phyloP scores from a whole-genome alignment of 2,329 filamentous ascomycete genomes.

The Cercospora zeae-maydis region DNA sequence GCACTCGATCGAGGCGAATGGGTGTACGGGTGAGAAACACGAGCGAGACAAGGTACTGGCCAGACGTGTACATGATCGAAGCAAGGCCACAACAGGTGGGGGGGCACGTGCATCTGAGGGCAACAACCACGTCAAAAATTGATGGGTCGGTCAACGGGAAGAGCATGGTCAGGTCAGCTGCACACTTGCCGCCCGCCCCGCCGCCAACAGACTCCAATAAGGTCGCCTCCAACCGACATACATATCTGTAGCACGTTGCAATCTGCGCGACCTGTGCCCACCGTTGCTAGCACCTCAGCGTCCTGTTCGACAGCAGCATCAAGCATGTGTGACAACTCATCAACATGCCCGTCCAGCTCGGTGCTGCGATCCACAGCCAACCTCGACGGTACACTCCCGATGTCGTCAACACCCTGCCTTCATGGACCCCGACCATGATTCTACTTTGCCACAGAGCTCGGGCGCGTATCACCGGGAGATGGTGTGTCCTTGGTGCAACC shows the following conservation, averaged over 20 bases:
- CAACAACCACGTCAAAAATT: neutral
- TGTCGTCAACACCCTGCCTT: neutral
- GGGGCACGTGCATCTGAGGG: neutral
- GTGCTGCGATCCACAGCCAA: neutral
- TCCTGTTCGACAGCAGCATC: neutral
- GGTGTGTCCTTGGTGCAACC: neutral
- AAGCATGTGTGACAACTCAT: neutral
- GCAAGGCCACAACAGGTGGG: neutral
- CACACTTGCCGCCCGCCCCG: neutral
- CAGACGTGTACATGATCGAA: neutral
- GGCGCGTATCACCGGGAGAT: neutral
- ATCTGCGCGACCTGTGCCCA: neutral
- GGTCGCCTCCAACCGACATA: neutral
- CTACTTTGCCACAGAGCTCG: neutral
- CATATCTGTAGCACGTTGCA: neutral
- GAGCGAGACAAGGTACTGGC: neutral
- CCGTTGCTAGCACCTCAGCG: neutral
- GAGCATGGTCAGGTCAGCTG: neutral
- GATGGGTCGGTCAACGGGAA: neutral
- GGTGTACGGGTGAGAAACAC: neutral
- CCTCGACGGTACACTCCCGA: neutral
- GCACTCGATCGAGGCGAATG: neutral
- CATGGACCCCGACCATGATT: neutral
- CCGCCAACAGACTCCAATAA: neutral
- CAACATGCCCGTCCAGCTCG: neutral